A percentile compares a stretch with the other conserved stretches of the same genome.
These are phyloP conservation scores for Aurinia saxatilis DNA, from an alignment of 345 rosid genomes.

Conservation along the genomic window DNA sequence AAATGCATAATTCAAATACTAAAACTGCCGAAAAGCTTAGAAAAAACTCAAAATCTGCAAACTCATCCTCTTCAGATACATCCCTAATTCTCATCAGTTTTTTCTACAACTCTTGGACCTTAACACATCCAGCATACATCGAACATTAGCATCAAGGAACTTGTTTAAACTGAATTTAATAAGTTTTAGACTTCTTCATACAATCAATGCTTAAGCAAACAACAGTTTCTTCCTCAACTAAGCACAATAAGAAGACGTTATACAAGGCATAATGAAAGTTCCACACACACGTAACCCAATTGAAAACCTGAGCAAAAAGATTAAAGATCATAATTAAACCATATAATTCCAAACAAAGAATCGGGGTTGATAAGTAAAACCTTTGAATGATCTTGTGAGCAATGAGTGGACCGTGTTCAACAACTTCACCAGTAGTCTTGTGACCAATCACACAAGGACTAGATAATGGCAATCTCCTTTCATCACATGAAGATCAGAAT, in stretches of 20 bases:
- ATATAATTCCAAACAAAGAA: background rate
- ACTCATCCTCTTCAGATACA: too few relatives aligned
- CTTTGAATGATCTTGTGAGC: constrained; percentile 54
- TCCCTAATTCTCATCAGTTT: too few relatives aligned
- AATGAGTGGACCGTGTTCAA: constrained; percentile 77
- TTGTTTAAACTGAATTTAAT: too few relatives aligned
- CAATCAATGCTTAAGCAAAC: background rate
- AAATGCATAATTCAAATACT: too few relatives aligned
- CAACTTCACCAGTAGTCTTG: constrained; percentile 93
- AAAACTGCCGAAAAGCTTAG: too few relatives aligned
- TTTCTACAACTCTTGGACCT: too few relatives aligned
- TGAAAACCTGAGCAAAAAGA: constrained; percentile 50
- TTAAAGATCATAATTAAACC: background rate
- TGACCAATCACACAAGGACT: constrained; percentile 90
- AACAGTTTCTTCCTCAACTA: constrained; percentile 37
- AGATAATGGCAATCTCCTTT: constrained; percentile 88
- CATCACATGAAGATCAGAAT: constrained; percentile 96
- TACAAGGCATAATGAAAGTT: constrained; percentile 98
- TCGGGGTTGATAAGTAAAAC: constrained; percentile 16
- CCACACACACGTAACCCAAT: constrained; percentile 84
- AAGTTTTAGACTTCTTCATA: too few relatives aligned
- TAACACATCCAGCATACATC: too few relatives aligned
- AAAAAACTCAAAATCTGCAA: too few relatives aligned
- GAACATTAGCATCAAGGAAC: too few relatives aligned
- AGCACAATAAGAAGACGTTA: constrained; percentile 73